phyloP scores from a whole-genome alignment of 768 basidiomycete genomes.

The Agrocybe pediades region DNA sequence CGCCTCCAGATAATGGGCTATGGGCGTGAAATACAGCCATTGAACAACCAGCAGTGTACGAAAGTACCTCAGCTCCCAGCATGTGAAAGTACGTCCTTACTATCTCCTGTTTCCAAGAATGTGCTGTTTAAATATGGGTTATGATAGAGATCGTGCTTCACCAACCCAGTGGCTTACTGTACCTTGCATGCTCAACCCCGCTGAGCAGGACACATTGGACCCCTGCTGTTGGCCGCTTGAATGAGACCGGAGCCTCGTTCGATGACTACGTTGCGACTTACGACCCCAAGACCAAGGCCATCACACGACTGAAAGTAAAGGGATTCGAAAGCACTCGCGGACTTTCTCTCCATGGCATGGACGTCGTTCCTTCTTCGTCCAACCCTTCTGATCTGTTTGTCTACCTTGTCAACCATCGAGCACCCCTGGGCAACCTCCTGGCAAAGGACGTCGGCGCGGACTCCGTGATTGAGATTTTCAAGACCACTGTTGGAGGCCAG shows the following conservation, averaged over 20 bases:
- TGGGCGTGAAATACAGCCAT: constrained; percentile 42
- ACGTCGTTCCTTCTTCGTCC: constrained; percentile 55
- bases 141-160: constrained; percentile 59
- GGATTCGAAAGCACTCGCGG: constrained; percentile 42
- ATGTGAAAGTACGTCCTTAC: constrained; percentile 59
- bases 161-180: constrained; percentile 55
- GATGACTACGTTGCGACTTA: constrained; percentile 64
- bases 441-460: constrained; percentile 60
- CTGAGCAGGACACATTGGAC: constrained; percentile 51
- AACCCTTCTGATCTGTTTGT: constrained; percentile 56
- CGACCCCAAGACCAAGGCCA: constrained; percentile 43
- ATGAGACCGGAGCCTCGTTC: constrained; percentile 38
- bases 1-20: constrained; percentile 42
- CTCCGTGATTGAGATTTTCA: constrained; percentile 72
- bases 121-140: background rate
- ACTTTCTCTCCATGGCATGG: constrained; percentile 67
- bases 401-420: constrained; percentile 74
- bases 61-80: constrained; percentile 56
- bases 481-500: constrained; percentile 44
- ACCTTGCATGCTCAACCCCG: constrained; percentile 63
- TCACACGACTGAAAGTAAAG: constrained; percentile 46
- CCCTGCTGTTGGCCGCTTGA: constrained; percentile 41
- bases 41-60: constrained; percentile 53
- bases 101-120: background rate
- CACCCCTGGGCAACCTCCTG: constrained; percentile 41